These are phyloP conservation scores for Russula griseocarnosa DNA, from an alignment of 768 basidiomycete species.

Conservation along the genomic window DNA sequence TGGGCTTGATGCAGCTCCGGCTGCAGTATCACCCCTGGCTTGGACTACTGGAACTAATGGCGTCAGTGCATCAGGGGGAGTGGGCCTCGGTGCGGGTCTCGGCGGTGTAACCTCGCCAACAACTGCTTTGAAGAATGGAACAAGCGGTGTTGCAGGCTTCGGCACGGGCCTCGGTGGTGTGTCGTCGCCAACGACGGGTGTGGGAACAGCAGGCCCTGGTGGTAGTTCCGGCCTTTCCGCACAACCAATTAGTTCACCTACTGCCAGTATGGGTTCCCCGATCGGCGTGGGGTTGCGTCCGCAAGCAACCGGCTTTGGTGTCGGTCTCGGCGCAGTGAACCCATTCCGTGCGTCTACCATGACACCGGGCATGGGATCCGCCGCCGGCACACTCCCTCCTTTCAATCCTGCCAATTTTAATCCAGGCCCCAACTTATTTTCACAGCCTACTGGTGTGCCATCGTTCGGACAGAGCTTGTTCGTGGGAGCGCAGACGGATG, in stretches of 20 bases:
- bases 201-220: slow-evolving; percentile 16
- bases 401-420: slow-evolving; percentile 19
- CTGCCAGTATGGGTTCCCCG: slow-evolving; percentile 7
- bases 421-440: slow-evolving; percentile 24
- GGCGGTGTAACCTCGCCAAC: not conserved
- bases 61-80: not conserved
- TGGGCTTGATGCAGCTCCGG: slow-evolving; percentile 6
- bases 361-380: slow-evolving; percentile 21
- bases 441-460: slow-evolving; percentile 25
- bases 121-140: slow-evolving; percentile 19
- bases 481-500: slow-evolving; percentile 24
- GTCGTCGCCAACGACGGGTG: slow-evolving; percentile 5
- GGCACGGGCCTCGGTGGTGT: not conserved
- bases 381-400: slow-evolving; percentile 30
- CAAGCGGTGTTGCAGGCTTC: not conserved
- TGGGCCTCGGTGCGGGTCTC: slow-evolving; percentile 7
- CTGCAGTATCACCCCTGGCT: not conserved
- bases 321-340: slow-evolving; percentile 37
- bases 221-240: slow-evolving; percentile 16
- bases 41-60: not conserved
- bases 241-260: slow-evolving; percentile 28
- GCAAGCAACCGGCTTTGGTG: slow-evolving; percentile 40
- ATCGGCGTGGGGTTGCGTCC: slow-evolving; percentile 38
- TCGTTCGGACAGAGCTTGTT: slow-evolving; percentile 29
- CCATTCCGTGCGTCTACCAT: slow-evolving; percentile 44